These are phyloP conservation scores for Solanum bulbocastanum DNA, from an alignment of 257 asterid genomes.

Conservation along the genomic window DNA sequence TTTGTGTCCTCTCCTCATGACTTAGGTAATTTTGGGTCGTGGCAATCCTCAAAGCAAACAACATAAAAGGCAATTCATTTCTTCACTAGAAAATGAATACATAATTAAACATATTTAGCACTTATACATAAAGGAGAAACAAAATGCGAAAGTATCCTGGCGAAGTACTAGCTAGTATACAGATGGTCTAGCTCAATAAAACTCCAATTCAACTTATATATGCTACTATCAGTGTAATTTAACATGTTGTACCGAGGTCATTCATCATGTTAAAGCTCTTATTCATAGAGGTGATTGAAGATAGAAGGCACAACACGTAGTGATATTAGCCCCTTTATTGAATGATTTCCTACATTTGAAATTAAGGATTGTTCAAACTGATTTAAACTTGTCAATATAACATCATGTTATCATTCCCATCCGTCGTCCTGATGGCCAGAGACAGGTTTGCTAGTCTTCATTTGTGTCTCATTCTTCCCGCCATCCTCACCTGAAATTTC, in stretches of 20 bases:
- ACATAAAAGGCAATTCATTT: neutral
- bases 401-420: neutral
- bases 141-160: neutral
- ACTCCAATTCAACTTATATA: neutral
- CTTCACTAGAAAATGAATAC: neutral
- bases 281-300: neutral
- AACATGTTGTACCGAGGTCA: neutral
- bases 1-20: neutral
- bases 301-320: neutral
- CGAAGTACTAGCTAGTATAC: neutral
- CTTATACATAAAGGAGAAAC: neutral
- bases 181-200: neutral
- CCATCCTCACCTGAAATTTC: constrained; percentile 35
- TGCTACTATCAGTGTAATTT: neutral
- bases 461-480: neutral
- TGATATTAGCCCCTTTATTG: neutral
- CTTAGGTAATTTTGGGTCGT: neutral
- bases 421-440: neutral
- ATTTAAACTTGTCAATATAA: neutral
- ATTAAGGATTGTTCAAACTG: neutral
- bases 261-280: neutral
- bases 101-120: neutral
- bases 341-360: neutral
- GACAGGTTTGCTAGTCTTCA: neutral
- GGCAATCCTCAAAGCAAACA: neutral